Conservation (phyloP, 75 land plant species). For the Sequoia sempervirens region DNA sequence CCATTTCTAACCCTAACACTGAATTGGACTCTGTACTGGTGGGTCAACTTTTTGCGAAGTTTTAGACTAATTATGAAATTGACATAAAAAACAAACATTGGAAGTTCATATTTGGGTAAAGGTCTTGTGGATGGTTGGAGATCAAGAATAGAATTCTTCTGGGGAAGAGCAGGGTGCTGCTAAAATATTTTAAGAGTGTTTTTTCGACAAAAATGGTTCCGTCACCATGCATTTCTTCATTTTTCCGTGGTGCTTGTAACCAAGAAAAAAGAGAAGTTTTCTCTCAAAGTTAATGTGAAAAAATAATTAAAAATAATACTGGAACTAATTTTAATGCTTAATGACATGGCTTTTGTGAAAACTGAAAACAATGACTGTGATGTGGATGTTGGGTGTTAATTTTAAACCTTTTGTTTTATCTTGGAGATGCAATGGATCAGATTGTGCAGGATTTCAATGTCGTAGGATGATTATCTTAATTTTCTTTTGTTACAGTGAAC, state of each 20-base stretch:
- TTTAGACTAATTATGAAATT: not conserved
- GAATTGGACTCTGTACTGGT: not conserved
- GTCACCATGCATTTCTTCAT: not conserved
- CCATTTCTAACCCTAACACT: too few relatives aligned
- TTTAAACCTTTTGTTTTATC: not conserved
- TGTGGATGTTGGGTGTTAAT: not conserved
- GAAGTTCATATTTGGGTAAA: not conserved
- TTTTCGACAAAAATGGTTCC: not conserved
- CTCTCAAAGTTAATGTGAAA: not conserved
- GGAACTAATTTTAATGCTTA: not conserved
- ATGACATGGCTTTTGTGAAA: not conserved
- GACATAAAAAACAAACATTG: not conserved
- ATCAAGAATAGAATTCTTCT: not conserved
- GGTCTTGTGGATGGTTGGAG: not conserved
- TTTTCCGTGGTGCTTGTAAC: not conserved
- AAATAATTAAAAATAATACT: not conserved
- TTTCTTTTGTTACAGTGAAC: not conserved
- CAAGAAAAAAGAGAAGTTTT: not conserved
- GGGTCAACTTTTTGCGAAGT: not conserved
- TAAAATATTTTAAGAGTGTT: not conserved
- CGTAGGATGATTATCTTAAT: not conserved
- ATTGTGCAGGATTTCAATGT: not conserved
- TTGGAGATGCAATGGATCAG: not conserved
- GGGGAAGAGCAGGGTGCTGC: not conserved
- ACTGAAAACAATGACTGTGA: not conserved